These are phyloP conservation scores for Pleurotus citrinopileatus DNA, from an alignment of 768 basidiomycete genomes.

Conservation along the genomic window DNA sequence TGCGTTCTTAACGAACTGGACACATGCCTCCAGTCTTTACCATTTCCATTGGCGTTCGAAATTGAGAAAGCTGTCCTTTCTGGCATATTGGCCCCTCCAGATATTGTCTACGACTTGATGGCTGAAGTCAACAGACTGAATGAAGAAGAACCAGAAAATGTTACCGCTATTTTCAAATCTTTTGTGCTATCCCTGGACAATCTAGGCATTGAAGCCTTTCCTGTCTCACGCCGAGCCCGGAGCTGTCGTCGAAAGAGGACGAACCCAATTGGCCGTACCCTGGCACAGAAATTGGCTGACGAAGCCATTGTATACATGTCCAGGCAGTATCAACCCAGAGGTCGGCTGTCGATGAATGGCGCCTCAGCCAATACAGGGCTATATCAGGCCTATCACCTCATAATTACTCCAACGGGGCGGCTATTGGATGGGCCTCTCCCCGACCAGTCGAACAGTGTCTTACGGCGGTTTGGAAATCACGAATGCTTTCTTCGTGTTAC, in stretches of 20 bases:
- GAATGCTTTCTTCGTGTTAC: constrained; percentile 46
- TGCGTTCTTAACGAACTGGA: constrained; percentile 16
- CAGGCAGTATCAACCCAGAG: constrained; percentile 6
- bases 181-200: constrained; percentile 5
- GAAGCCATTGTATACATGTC: constrained; percentile 13
- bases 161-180: constrained; percentile 2
- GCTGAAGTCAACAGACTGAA: constrained; percentile 19
- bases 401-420: constrained; percentile 35
- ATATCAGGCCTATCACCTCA: constrained; percentile 31
- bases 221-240: background rate
- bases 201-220: background rate
- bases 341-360: constrained; percentile 8
- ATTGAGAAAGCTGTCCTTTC: constrained; percentile 32
- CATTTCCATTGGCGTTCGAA: constrained; percentile 35
- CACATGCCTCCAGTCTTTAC: constrained; percentile 20
- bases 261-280: constrained; percentile 6
- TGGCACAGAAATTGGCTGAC: constrained; percentile 13
- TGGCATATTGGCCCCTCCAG: constrained; percentile 20
- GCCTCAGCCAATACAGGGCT: constrained; percentile 11
- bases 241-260: background rate
- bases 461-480: constrained; percentile 29
- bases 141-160: background rate
- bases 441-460: constrained; percentile 17
- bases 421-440: constrained; percentile 36
- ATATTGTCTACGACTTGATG: constrained; percentile 20